Conservation (phyloP, 2,329 filamentous ascomycete species). For the Hymenoscyphus salicellus region DNA sequence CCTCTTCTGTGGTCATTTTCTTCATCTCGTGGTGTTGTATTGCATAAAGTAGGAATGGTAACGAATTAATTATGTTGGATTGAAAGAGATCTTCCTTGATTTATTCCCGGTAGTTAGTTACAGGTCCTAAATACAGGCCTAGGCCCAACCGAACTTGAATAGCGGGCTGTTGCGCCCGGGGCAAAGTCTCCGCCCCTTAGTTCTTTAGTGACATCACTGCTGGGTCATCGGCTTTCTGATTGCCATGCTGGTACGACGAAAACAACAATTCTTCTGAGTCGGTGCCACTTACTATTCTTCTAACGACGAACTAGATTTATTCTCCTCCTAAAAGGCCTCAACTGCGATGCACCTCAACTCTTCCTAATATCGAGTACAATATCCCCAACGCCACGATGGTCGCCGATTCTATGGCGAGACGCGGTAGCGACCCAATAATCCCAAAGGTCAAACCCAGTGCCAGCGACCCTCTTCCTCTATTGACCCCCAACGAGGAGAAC, state of each 20-base stretch:
- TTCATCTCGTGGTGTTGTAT: neutral
- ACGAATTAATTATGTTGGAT: neutral
- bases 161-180: too few species aligned
- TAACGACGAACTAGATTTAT: neutral
- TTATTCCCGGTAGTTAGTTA: neutral
- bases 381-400: neutral
- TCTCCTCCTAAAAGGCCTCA: neutral
- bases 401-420: neutral
- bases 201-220: neutral
- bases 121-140: too few species aligned
- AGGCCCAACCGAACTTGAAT: too few species aligned
- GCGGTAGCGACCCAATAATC: constrained; percentile 1
- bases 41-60: neutral
- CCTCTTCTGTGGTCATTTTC: neutral
- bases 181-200: too few species aligned
- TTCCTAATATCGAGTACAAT: neutral
- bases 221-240: neutral
- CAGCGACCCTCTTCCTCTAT: neutral
- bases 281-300: neutral
- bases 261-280: neutral
- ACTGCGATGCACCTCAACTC: neutral
- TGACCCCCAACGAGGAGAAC: neutral
- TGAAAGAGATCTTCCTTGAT: neutral
- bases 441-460: neutral
- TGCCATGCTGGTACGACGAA: neutral